Conservation (phyloP, 345 rosid genomes). For the Abelmoschus esculentus region DNA sequence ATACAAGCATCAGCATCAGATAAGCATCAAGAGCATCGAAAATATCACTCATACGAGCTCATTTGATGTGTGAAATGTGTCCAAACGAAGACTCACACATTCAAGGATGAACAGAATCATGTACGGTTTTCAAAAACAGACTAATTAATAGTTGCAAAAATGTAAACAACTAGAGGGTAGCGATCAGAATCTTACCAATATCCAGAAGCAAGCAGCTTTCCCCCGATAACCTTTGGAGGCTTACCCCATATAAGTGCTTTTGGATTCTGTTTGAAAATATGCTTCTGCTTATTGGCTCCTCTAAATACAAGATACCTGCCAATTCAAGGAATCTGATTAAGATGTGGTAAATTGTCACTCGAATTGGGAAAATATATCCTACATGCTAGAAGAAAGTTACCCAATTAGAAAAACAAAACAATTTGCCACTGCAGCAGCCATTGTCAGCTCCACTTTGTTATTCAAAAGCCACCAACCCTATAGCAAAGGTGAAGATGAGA, state of each 20-base stretch:
- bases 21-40: no score
- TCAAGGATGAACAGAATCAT: background rate
- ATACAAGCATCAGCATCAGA: background rate
- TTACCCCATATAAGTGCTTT: slow-evolving; percentile 22
- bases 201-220: slow-evolving; percentile 92
- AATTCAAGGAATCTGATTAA: background rate
- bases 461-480: slow-evolving; percentile 95
- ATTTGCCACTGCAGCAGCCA: slow-evolving; percentile 44
- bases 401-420: slow-evolving; percentile 37
- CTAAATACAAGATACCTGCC: background rate
- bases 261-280: no score
- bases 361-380: slow-evolving; percentile 1
- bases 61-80: no score
- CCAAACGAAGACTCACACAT: background rate
- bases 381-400: background rate
- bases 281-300: no score
- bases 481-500: slow-evolving; percentile 15
- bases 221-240: slow-evolving; percentile 77
- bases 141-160: background rate
- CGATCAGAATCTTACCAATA: slow-evolving; percentile 50
- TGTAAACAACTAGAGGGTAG: background rate
- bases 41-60: background rate
- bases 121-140: no score
- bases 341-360: background rate
- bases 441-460: slow-evolving; percentile 63